Evolutionary conservation across 1,139 yeast genomes (phyloP), one percentile per base, ranked within the genome.

Genomic region (Nadsonia starkeyi-henricii): DNA sequence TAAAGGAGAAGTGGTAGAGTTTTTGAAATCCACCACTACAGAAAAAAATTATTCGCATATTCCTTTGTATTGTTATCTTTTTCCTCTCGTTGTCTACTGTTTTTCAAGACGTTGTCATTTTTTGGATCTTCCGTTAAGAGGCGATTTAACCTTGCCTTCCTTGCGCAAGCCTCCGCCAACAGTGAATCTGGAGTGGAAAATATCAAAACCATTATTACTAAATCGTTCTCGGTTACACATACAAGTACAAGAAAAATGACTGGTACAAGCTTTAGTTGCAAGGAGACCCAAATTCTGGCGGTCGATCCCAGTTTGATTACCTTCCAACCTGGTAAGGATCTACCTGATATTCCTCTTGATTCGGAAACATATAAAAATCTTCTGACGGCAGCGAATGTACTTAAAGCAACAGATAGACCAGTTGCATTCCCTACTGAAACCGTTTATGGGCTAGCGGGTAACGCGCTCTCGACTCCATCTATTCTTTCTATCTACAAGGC

Each of bases 371-470:
- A 68, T 52, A 50, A 54, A 7, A 76, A 77, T 52, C 64, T 86
- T 1, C 52, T 64, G 9, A 63, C 69, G 33, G 95, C 95, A 2
- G 83, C 89, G 0, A 54, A 65, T 2, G 70, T 79, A 30, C 64
- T 85, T 12, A 64, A 68, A 18, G 62, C 64, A 2, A 70, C 85
- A 0, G 62, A 70, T 37, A 68, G 77, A 28, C 86, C 81, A 0
- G 88, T 91, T 17, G 97, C 93, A 0, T 89, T 91, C 59, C 98
- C 98, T 2, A 86, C 98, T 0, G 98, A 91, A 61, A 91, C 98
- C 0, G 98, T 91, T 0, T 91, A 91, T 62, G 98, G 98, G 0
- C 71, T 91, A 2, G 98, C 95, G 0, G 98, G 94, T 0, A 81
- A 91, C 2, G 85, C 95, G 0, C 68, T 85, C 50, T 73, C 71